phyloP scores from a whole-genome alignment of 2,329 filamentous ascomycete genomes.

The Berkeleyomyces basicola region DNA sequence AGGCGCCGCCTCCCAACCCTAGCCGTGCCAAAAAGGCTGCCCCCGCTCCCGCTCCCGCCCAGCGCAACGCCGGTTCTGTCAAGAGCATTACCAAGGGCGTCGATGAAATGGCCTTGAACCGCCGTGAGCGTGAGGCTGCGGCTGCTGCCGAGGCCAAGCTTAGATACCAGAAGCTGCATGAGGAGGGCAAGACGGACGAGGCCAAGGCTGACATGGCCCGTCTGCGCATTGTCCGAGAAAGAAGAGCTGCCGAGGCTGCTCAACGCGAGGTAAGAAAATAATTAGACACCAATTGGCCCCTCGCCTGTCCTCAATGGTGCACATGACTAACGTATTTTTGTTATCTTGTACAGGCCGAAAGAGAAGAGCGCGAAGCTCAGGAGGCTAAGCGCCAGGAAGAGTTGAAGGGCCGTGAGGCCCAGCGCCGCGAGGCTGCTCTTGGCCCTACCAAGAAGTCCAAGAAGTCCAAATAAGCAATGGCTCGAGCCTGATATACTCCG shows the following conservation, averaged over 20 bases:
- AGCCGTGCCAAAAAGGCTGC: conserved; percentile 47
- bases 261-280: conserved; percentile 51
- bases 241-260: conserved; percentile 67
- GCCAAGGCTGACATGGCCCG: conserved; percentile 78
- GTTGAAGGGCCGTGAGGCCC: conserved; percentile 38
- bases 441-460: conserved; percentile 33
- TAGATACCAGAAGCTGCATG: conserved; percentile 78
- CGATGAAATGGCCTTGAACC: conserved; percentile 33
- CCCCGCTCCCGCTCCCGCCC: conserved; percentile 47
- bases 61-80: conserved; percentile 31
- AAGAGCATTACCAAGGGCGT: conserved; percentile 38
- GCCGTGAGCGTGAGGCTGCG: conserved; percentile 52
- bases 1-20: conserved; percentile 65
- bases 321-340: neutral
- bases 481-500: neutral
- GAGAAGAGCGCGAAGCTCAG: conserved; percentile 37
- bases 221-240: conserved; percentile 65
- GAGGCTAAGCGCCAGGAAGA: conserved; percentile 33
- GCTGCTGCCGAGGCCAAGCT: conserved; percentile 82
- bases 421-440: conserved; percentile 36
- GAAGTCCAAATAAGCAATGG: conserved; percentile 14
- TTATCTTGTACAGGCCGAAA: conserved; percentile 33
- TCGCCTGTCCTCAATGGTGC: neutral
- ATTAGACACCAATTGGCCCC: conserved; percentile 5
- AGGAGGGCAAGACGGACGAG: conserved; percentile 92